Base-by-base conservation (phyloP, 2,329 filamentous ascomycete genomes). In the Paracorniculantispora psalliotae region DNA sequence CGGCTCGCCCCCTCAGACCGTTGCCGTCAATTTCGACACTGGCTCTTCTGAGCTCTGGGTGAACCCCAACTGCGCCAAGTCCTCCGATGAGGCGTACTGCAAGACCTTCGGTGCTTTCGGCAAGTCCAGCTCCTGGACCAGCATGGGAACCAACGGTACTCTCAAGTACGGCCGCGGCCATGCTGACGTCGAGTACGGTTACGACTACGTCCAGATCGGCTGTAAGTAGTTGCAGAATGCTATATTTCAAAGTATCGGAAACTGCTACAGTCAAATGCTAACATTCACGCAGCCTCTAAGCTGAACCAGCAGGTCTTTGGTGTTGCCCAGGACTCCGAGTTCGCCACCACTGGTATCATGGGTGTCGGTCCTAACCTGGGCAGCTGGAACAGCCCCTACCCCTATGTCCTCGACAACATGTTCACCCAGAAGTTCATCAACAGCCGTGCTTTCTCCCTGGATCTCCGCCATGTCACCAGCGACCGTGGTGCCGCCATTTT, bases 31-130 rank as follows among this genome's bases (percentile, higher is more conserved):
- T 61, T 69, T 77, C 51, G 75, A 77, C 60, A 77, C 75, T 0
- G 74, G 74, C 17, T 76, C 75, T 4, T 66, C 68, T 9, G 74
- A 77, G 63, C 68, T 76, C 5, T 77, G 75, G 75, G 72, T 77
- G 39, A 75, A 77, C 58, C 75, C 75, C 7, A 65, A 70, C 8
- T 77, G 75, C 63, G 63, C 63, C 54, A 71, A 70, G 44, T 64
- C 72, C 1, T 53, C 61, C 6, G 65, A 73, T 30, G 62, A 63
- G 0, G 43, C 55, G 0, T 68, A 70, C 30, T 75, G 72, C 62
- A 30, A 62, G 17, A 52, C 49, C 1, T 67, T 70, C 59, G 69
- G 70, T 8, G 67, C 67, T 21, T 73, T 72, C 39, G 68, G 64
- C 15, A 62, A 63, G 41, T 71, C 67, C 47, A 65, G 66, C 49